These are phyloP conservation scores for Berberis thunbergii DNA, from an alignment of 164 flowering plant genomes.

Conservation along the genomic window DNA sequence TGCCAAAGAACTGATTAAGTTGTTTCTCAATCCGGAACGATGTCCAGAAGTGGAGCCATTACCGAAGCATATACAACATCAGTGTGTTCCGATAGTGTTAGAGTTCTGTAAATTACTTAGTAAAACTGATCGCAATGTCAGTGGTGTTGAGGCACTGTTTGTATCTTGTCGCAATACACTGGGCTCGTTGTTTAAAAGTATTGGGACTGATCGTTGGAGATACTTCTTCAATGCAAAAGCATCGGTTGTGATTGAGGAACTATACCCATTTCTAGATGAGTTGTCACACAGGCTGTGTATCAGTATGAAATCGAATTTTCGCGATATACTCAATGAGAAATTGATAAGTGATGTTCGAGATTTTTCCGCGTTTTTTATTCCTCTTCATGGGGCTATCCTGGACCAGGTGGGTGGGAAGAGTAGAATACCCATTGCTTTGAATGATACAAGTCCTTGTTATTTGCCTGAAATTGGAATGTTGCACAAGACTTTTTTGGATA, in stretches of 20 bases:
- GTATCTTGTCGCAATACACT: constrained; percentile 37
- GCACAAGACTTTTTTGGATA: constrained; percentile 25
- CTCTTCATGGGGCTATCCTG: constrained; percentile 30
- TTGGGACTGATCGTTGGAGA: constrained; percentile 15
- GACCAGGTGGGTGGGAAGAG: constrained; percentile 19
- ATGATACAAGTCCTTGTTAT: constrained; percentile 9
- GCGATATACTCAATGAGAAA: background rate
- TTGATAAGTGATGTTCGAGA: constrained; percentile 34
- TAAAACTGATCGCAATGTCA: background rate
- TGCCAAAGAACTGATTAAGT: constrained; percentile 42
- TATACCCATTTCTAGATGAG: constrained; percentile 65
- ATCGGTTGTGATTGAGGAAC: constrained; percentile 26
- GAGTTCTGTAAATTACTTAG: constrained; percentile 62
- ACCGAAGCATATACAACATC: constrained; percentile 20
- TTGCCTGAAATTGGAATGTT: constrained; percentile 39
- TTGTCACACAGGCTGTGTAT: constrained; percentile 30
- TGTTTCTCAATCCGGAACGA: constrained; percentile 15
- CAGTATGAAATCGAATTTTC: constrained; percentile 25
- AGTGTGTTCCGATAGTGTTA: constrained; percentile 44
- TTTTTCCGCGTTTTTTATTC: constrained; percentile 43
- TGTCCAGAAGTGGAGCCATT: constrained; percentile 10
- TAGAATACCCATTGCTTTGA: constrained; percentile 23
- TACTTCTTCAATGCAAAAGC: constrained; percentile 14
- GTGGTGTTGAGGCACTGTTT: background rate
- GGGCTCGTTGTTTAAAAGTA: constrained; percentile 42